Conservation (phyloP, 1,139 yeast species). For the Suhomyces anneliseae region DNA sequence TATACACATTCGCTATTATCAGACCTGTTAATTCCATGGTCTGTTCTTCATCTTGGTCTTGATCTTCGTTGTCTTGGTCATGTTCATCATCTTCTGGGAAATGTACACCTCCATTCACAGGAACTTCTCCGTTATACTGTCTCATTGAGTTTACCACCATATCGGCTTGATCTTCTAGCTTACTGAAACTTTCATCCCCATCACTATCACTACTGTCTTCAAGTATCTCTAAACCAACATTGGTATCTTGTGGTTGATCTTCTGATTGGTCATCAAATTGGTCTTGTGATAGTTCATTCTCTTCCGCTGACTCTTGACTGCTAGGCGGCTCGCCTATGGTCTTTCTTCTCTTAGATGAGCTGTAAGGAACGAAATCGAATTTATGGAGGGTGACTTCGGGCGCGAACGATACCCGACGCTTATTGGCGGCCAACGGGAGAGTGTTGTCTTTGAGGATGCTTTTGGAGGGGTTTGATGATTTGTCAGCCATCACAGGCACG, state of each 20-base stretch:
- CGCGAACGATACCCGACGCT: slow-evolving; percentile 69
- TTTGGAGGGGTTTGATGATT: slow-evolving; percentile 19
- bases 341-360: slow-evolving; percentile 15
- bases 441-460: slow-evolving; percentile 31
- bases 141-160: slow-evolving; percentile 3
- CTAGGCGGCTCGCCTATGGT: slow-evolving; percentile 15
- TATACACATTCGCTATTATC: background rate
- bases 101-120: background rate
- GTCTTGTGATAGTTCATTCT: background rate
- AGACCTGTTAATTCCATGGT: slow-evolving; percentile 22
- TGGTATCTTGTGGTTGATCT: slow-evolving; percentile 1
- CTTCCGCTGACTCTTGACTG: background rate
- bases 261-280: background rate
- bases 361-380: slow-evolving; percentile 48
- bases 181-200: slow-evolving; percentile 4
- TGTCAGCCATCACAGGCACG: slow-evolving; percentile 8
- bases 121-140: background rate
- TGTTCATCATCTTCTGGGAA: slow-evolving; percentile 1
- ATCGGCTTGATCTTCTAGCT: slow-evolving; percentile 8
- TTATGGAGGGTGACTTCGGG: slow-evolving; percentile 75
- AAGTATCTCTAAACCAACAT: slow-evolving; percentile 12
- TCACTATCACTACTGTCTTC: slow-evolving; percentile 17
- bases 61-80: slow-evolving; percentile 4
- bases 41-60: slow-evolving; percentile 17
- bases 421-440: slow-evolving; percentile 21